Evolutionary conservation across 2,329 filamentous ascomycete species (phyloP).

Genomic region (Hymenoscyphus albidus): DNA sequence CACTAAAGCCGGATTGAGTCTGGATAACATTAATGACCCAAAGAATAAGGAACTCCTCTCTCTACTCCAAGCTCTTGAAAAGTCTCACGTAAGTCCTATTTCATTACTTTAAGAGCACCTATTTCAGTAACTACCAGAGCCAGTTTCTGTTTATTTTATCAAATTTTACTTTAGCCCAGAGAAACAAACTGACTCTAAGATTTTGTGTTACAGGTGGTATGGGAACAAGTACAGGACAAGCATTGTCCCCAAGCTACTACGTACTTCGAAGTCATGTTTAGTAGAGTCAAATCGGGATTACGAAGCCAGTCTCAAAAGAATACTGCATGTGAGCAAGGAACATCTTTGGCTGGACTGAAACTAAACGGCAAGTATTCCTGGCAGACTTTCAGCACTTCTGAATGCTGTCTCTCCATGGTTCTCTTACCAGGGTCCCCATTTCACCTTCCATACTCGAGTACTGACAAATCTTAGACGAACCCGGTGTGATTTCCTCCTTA

Average conservation of each 20-base stretch:
- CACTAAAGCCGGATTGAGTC: slow-evolving; percentile 8
- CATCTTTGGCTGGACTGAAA: neutral
- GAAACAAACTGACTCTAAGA: too few species aligned
- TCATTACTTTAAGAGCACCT: too few species aligned
- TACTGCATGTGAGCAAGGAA: neutral
- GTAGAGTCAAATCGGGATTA: slow-evolving; percentile 18
- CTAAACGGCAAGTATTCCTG: neutral
- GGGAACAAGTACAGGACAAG: neutral
- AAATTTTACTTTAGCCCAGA: too few species aligned
- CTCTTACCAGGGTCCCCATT: neutral
- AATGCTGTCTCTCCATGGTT: neutral
- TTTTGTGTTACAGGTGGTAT: neutral
- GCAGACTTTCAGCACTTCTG: neutral
- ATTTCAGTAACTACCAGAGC: too few species aligned
- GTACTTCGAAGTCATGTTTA: slow-evolving; percentile 23
- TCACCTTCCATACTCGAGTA: neutral
- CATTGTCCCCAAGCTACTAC: slow-evolving; percentile 13
- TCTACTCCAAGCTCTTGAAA: slow-evolving; percentile 21
- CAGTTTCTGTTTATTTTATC: too few species aligned
- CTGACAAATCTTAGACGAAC: slow-evolving; percentile 2
- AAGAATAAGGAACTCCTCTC: slow-evolving; percentile 2
- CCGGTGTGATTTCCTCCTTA: neutral
- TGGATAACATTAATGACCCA: slow-evolving; percentile 8
- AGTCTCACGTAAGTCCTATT: slow-evolving; percentile 12
- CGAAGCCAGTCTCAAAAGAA: neutral